phyloP scores from a whole-genome alignment of 768 basidiomycete species.

The Scleroderma citrinum region DNA sequence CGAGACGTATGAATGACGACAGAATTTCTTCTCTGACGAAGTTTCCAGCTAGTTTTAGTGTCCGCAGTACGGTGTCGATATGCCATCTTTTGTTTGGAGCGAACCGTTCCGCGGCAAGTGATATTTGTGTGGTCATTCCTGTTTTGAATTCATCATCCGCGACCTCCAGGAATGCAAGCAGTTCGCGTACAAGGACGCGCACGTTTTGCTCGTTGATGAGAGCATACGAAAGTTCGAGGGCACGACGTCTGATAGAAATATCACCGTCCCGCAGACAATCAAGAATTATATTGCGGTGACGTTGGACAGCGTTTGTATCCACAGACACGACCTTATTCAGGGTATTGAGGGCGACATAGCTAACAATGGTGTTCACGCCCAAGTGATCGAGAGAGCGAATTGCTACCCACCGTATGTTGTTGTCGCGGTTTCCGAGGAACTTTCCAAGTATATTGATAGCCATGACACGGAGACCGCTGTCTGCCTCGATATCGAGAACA shows the following conservation, averaged over 20 bases:
- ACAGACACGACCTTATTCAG: conserved; percentile 97
- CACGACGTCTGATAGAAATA: conserved; percentile 95
- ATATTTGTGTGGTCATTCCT: conserved; percentile 96
- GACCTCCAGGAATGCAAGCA: conserved; percentile 94
- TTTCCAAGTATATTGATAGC: conserved; percentile 99
- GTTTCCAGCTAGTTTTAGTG: conserved; percentile 92
- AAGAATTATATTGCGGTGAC: conserved; percentile 97
- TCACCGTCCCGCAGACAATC: conserved; percentile 99
- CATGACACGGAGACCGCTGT: conserved; percentile 94
- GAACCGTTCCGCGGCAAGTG: conserved; percentile 90
- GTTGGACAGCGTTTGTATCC: conserved; percentile 96
- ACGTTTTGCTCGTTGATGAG: conserved; percentile 95
- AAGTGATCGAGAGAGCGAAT: neutral
- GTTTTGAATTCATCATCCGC: conserved; percentile 99
- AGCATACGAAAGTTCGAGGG: conserved; percentile 94
- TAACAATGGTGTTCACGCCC: conserved; percentile 25
- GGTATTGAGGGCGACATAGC: conserved; percentile 97
- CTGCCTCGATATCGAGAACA: conserved; percentile 95
- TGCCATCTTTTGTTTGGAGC: conserved; percentile 99
- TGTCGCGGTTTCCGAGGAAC: conserved; percentile 95
- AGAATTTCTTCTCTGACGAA: conserved; percentile 96
- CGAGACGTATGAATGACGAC: conserved; percentile 91
- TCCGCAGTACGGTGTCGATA: conserved; percentile 93
- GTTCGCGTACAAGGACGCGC: conserved; percentile 83
- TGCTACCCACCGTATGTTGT: conserved; percentile 84